Base-by-base conservation (phyloP, 352 stramenopile species). In the Pythium aristosporum region DNA sequence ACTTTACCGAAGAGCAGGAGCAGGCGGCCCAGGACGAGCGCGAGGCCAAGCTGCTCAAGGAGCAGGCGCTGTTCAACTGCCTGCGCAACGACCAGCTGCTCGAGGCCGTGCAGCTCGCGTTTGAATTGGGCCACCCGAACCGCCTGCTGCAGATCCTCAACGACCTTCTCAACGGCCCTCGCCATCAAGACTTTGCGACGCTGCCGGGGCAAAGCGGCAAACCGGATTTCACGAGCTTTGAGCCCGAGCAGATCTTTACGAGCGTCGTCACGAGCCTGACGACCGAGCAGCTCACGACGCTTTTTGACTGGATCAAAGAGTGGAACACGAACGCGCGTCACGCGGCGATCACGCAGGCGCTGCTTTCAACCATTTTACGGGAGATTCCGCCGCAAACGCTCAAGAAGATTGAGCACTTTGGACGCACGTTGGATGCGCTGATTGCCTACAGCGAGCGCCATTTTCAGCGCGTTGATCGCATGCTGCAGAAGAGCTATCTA, bases 311-410 rank as follows among this genome's bases (percentile, higher is more conserved):
- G 82, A 82, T 98, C 59, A 82, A 92, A 47, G 96, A 99, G 60
- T 99, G 97, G 97, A 99, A 99, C 75, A 99, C 97, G 53, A 97
- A 98, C 65, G 93, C 94, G 21, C 88, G 91, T 49, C 97, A 98
- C 70, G 95, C 84, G n/a, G 75, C 88, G 47, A 80, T 99, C 47
- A 96, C 89, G 48, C 96, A 99, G 77, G 71, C 96, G 30, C 71
- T 99, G 9, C 64, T 99, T n/a, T 90, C 93, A 47, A 91, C 92
- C 12, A 80, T 98, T 53, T 74, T 98, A 50, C 82, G 79, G 44
- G 80, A 88, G 49, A 65, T 95, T 30, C 74, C 79, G 50, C 85
- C 87, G 2, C 69, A 62, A 25, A 79, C 74, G 51, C 61, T 92
- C 52, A 88, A 92, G 72, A 75, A 89, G 59, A 68, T 97, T 52